phyloP scores from a whole-genome alignment of 31 red algal species.

The Odonthalia washingtoniensis region DNA sequence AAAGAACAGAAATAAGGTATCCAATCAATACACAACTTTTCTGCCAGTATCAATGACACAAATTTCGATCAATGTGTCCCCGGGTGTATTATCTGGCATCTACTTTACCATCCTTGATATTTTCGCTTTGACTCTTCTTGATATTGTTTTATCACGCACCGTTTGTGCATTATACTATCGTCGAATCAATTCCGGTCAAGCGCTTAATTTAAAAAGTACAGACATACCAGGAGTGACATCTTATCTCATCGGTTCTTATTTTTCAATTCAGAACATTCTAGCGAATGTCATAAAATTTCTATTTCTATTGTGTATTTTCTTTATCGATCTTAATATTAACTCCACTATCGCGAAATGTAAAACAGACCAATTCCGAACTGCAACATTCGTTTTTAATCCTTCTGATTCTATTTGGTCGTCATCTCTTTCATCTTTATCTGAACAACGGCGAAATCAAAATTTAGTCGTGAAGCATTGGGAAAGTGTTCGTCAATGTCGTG shows the following conservation, averaged over 20 bases:
- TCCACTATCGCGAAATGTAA: too few relatives aligned
- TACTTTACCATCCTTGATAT: neutral
- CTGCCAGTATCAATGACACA: too few relatives aligned
- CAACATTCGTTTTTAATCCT: neutral
- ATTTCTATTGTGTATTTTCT: neutral
- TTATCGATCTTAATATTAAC: neutral
- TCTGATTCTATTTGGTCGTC: neutral
- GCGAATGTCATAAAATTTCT: neutral
- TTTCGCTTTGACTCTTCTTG: neutral
- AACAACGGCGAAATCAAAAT: neutral
- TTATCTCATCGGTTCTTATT: constrained; percentile 3
- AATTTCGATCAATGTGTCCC: neutral
- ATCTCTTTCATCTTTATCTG: neutral
- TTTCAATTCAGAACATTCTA: neutral
- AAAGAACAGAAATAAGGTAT: too few relatives aligned
- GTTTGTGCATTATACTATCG: constrained; percentile 16
- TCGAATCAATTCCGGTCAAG: neutral
- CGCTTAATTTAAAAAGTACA: neutral
- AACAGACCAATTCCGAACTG: neutral
- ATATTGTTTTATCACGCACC: neutral
- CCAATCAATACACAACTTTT: too few relatives aligned
- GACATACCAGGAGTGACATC: constrained; percentile 10
- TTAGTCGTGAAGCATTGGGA: too few relatives aligned
- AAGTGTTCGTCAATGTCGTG: neutral
- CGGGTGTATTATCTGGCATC: neutral